Conservation (phyloP, 305 asterid species). For the Fraxinus dipetala region DNA sequence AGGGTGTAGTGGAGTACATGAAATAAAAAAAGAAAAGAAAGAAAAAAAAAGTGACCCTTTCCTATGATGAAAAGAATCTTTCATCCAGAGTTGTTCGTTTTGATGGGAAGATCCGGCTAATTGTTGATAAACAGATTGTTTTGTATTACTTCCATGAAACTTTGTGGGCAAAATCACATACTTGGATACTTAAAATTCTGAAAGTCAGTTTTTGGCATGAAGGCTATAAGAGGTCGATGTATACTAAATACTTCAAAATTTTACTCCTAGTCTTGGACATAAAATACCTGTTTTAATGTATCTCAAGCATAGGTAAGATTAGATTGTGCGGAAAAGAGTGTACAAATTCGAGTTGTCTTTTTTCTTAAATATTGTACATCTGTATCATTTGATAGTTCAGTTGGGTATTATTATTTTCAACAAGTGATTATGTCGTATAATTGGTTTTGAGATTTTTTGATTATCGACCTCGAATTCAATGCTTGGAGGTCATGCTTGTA, state of each 20-base stretch:
- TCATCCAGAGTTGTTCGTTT: not conserved
- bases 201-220: not conserved
- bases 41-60: no score
- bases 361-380: not conserved
- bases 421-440: not conserved
- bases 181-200: constrained; percentile 12
- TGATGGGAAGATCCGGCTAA: constrained; percentile 6
- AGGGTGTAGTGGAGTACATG: constrained; percentile 64
- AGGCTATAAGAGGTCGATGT: not conserved
- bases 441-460: not conserved
- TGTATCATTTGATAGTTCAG: not conserved
- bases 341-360: not conserved
- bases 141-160: constrained; percentile 9
- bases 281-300: constrained; percentile 16
- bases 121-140: constrained; percentile 25
- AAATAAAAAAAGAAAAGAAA: constrained; percentile 29
- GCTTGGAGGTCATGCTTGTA: not conserved
- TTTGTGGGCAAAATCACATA: constrained; percentile 7
- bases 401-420: not conserved
- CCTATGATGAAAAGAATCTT: constrained; percentile 1
- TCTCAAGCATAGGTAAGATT: not conserved
- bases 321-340: not conserved
- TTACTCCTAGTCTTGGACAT: not conserved
- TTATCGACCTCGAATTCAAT: not conserved
- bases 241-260: not conserved